Percentiles rank a stretch among this genome's conserved stretches.
These are phyloP conservation scores for Hypholoma fasciculare DNA, from an alignment of 768 basidiomycete species.

Conservation along the genomic window DNA sequence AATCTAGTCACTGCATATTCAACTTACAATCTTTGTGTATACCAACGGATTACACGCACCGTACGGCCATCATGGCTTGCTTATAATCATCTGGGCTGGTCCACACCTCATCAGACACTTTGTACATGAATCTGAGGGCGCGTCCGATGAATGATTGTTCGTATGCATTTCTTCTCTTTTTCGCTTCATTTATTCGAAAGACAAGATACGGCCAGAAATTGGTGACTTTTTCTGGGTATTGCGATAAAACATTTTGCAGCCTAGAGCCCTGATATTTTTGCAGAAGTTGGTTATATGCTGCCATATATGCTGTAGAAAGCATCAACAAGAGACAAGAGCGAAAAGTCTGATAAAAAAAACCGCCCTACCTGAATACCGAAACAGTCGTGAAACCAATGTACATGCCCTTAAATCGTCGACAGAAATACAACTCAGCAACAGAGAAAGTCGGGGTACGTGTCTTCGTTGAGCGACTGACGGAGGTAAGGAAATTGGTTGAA, in stretches of 20 bases:
- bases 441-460: slow-evolving; percentile 48
- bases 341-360: neutral
- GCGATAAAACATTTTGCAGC: slow-evolving; percentile 35
- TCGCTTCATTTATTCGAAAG: slow-evolving; percentile 45
- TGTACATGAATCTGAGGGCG: slow-evolving; percentile 29
- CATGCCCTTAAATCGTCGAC: slow-evolving; percentile 44
- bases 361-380: slow-evolving; percentile 14
- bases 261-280: slow-evolving; percentile 51
- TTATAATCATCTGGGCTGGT: slow-evolving; percentile 55
- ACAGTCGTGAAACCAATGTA: slow-evolving; percentile 45
- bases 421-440: slow-evolving; percentile 52
- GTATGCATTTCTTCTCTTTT: slow-evolving; percentile 38
- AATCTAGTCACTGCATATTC: slow-evolving; percentile 42
- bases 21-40: neutral
- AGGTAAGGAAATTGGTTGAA: slow-evolving; percentile 52
- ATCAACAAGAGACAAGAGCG: neutral
- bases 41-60: slow-evolving; percentile 36
- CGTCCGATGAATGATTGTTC: slow-evolving; percentile 50
- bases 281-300: slow-evolving; percentile 50
- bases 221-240: slow-evolving; percentile 44
- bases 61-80: slow-evolving; percentile 55
- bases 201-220: slow-evolving; percentile 77
- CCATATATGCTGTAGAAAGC: slow-evolving; percentile 53
- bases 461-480: slow-evolving; percentile 61
- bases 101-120: slow-evolving; percentile 54